A percentile compares a stretch with the other conserved stretches of the same genome.
Conservation (phyloP, 169 alveolate genomes). For the Babesia ovis region DNA sequence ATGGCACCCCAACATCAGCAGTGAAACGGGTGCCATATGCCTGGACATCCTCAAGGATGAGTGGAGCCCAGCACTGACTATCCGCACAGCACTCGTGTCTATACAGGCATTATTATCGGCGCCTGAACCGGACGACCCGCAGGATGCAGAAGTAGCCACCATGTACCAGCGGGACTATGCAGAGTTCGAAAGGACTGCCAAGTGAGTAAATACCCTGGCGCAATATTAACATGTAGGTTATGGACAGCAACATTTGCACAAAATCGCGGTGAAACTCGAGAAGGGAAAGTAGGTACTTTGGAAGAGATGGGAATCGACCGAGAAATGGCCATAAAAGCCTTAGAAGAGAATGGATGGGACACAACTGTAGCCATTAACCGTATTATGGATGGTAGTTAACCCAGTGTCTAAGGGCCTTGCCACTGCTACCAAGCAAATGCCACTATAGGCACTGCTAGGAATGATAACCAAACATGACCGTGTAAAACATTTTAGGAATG, state of each 20-base stretch:
- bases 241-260: conserved; percentile 80
- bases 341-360: conserved; percentile 84
- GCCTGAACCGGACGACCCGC: conserved; percentile 89
- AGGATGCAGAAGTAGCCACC: conserved; percentile 89
- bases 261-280: conserved; percentile 53
- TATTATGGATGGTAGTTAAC: conserved; percentile 62
- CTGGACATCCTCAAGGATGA: conserved; percentile 92
- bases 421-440: too few relatives aligned
- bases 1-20: conserved; percentile 96
- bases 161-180: conserved; percentile 78
- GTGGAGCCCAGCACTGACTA: conserved; percentile 98
- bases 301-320: conserved; percentile 80
- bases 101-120: conserved; percentile 86
- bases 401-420: too few relatives aligned
- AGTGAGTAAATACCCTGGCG: conserved; percentile 37
- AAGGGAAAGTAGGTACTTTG: conserved; percentile 61
- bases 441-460: too few relatives aligned
- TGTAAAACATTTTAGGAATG: not conserved
- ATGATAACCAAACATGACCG: too few relatives aligned
- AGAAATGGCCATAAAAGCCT: conserved; percentile 75
- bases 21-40: conserved; percentile 95
- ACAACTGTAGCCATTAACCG: conserved; percentile 84
- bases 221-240: conserved; percentile 41
- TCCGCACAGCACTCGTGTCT: conserved; percentile 90
- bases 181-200: conserved; percentile 80